Evolutionary conservation across 164 flowering plant species (phyloP).

Genomic region (Echeveria elegans): DNA sequence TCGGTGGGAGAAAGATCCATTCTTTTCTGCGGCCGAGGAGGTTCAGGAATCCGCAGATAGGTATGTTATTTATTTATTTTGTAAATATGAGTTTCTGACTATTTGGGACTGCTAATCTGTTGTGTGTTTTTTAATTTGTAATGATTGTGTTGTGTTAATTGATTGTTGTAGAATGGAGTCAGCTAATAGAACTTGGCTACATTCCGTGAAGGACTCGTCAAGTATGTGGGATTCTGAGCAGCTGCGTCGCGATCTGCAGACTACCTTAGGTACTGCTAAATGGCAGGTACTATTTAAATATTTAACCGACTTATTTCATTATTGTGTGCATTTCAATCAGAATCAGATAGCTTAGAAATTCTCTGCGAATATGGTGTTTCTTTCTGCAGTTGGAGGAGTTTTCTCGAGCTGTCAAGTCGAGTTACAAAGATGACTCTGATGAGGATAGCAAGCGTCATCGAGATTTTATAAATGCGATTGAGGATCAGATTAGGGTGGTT

Average conservation of each 20-base stretch:
- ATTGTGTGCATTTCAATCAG: background rate
- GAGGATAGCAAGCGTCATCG: slow-evolving; percentile 64
- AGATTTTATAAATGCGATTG: slow-evolving; percentile 62
- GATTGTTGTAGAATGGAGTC: slow-evolving; percentile 75
- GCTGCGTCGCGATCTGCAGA: slow-evolving; percentile 55
- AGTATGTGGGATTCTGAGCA: slow-evolving; percentile 37
- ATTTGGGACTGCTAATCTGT: background rate
- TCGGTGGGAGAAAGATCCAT: slow-evolving; percentile 94
- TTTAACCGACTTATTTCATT: no score
- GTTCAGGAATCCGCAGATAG: slow-evolving; percentile 93
- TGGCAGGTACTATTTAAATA: slow-evolving; percentile 67
- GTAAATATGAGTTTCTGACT: no score
- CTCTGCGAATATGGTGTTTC: no score
- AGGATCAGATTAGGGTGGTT: slow-evolving; percentile 35
- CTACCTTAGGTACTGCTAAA: slow-evolving; percentile 84
- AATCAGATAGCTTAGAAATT: background rate
- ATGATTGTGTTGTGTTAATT: background rate
- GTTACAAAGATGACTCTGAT: slow-evolving; percentile 34
- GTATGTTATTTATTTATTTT: slow-evolving; percentile 19
- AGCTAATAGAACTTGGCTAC: slow-evolving; percentile 76
- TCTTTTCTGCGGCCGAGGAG: slow-evolving; percentile 83
- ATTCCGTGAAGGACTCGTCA: slow-evolving; percentile 35
- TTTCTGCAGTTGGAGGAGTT: slow-evolving; percentile 79
- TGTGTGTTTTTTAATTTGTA: background rate
- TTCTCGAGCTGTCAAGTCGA: slow-evolving; percentile 53